phyloP scores from a whole-genome alignment of 2,329 filamentous ascomycete species.

The Pseudodiploospora longispora region DNA sequence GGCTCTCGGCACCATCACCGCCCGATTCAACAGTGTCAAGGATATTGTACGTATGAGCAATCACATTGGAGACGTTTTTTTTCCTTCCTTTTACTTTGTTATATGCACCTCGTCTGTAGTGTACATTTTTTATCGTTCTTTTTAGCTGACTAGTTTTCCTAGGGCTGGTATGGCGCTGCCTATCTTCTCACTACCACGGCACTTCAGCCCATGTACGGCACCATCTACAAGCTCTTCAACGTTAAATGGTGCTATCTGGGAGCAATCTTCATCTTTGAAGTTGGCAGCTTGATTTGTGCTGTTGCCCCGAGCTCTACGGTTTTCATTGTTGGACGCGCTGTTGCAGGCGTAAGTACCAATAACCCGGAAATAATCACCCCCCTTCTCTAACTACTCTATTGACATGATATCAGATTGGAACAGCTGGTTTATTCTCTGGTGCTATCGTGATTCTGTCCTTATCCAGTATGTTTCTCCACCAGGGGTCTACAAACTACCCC shows the following conservation, averaged over 20 bases:
- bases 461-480: conserved; percentile 20
- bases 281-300: conserved; percentile 36
- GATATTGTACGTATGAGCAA: conserved; percentile 30
- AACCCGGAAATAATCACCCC: no score
- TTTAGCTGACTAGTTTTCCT: neutral
- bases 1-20: conserved; percentile 43
- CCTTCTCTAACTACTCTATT: neutral
- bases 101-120: no score
- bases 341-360: conserved; percentile 32
- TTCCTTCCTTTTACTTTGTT: no score
- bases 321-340: conserved; percentile 44
- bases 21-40: conserved; percentile 33
- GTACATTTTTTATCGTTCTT: no score
- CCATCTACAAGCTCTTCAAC: conserved; percentile 41
- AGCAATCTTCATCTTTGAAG: conserved; percentile 35
- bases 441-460: conserved; percentile 39
- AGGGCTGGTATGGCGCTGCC: conserved; percentile 43
- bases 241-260: conserved; percentile 38
- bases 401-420: conserved; percentile 30
- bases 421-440: conserved; percentile 43
- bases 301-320: conserved; percentile 36
- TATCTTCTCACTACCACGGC: conserved; percentile 43
- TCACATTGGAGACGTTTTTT: no score
- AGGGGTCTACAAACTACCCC: neutral
- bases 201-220: conserved; percentile 42